Base-by-base conservation (phyloP, 345 rosid genomes). In the Garcia nutans region DNA sequence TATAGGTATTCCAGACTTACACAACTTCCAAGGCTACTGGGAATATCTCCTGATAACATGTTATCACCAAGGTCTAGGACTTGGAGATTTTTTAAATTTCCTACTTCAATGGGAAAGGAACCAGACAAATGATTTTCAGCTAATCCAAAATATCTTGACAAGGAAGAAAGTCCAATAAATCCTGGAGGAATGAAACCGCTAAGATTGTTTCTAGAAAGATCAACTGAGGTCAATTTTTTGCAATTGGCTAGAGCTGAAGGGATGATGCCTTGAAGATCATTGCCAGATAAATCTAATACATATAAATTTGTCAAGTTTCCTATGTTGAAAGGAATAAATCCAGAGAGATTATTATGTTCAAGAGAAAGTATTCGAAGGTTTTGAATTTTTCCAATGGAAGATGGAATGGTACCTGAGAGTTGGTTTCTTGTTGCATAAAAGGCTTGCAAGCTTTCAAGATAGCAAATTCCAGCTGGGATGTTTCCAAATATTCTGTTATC, bases 161-260 rank as follows among this genome's bases (percentile, higher is more conserved):
- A 55, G 17, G 82, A 75, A 26, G 81, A 70, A 68, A 74, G 77
- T 70, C 66, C 13, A 79, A 0, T 15, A 57, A 81, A 47, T 56
- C 77, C 33, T 65, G 17, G 67, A n/a, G 83, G 84, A 58, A 81
- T 60, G 70, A 61, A 65, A 37, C 87, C 85, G 28, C 1, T 79
- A 10, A 84, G 81, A 49, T 68, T 58, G 41, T 13, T 37, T 60
- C 1, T 45, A 84, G 71, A 0, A 62, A 28, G 19, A 33, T 33
- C 5, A 33, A 33, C 4, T 1, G 4, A 3, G 5, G 37, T 33
- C 37, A 33, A 0, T 33, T 72, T 76, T 2, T 33, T 31, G 28
- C 72, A 76, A 15, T 71, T 76, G 23, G 83, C 50, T 45, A 45
- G 50, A 45, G 0, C 6, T 0, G 50, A 45, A 45, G 50, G 50